These are phyloP conservation scores for Telopea speciosissima DNA, from an alignment of 177 flowering plant genomes.

Conservation along the genomic window DNA sequence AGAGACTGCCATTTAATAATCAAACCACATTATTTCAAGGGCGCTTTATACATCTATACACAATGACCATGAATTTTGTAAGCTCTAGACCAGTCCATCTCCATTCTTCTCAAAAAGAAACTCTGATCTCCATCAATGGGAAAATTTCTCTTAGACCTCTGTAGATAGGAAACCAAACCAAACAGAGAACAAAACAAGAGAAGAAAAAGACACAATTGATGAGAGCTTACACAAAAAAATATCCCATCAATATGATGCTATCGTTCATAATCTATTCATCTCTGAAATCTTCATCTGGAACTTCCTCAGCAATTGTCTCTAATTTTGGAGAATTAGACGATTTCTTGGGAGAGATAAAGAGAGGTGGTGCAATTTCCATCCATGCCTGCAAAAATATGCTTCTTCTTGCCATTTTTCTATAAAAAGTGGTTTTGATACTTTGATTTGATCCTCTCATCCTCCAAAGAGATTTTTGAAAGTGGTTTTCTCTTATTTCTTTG, in stretches of 20 bases:
- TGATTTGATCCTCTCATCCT: not conserved
- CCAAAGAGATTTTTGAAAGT: not conserved
- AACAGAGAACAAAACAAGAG: not conserved
- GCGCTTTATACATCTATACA: too few species aligned
- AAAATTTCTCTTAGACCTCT: too few species aligned
- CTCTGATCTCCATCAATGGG: too few species aligned
- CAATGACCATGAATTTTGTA: too few species aligned
- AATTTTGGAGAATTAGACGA: slow-evolving; percentile 16
- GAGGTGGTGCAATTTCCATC: slow-evolving; percentile 23
- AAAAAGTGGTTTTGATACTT: too few species aligned
- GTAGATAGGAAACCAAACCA: not conserved
- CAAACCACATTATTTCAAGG: too few species aligned
- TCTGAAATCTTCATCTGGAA: not conserved
- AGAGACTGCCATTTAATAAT: too few species aligned
- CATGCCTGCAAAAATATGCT: slow-evolving; percentile 10
- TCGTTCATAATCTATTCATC: not conserved
- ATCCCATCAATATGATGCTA: too few species aligned
- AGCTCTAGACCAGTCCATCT: too few species aligned
- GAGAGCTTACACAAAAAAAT: not conserved
- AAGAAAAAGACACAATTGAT: not conserved
- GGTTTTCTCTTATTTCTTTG: not conserved
- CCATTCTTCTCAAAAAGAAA: too few species aligned
- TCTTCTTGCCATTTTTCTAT: slow-evolving; percentile 16
- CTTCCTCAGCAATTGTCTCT: slow-evolving; percentile 20
- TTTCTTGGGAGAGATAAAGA: slow-evolving; percentile 8